Percentiles rank a stretch among this genome's conserved stretches.
Conservation (phyloP, 495 filamentous ascomycete genomes). For the Xylaria cubensis region DNA sequence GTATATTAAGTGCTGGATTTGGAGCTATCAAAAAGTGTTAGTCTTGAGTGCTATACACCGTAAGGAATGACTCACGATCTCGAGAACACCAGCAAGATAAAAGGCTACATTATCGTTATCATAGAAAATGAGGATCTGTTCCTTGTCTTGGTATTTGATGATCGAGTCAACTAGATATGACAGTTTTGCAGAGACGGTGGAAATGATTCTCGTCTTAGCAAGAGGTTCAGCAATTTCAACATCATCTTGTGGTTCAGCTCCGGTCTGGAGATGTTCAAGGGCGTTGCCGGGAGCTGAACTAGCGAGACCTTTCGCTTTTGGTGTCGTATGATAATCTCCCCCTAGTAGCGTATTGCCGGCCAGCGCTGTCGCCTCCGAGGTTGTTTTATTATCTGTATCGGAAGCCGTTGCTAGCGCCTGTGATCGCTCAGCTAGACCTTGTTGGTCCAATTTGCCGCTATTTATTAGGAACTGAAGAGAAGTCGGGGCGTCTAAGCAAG, state of each 20-base stretch:
- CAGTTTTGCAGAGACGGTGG: conserved; percentile 85
- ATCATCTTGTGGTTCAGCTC: conserved; percentile 17
- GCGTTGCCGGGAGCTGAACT: neutral
- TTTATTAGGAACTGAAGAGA: conserved; percentile 46
- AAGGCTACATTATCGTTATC: conserved; percentile 84
- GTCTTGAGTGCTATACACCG: neutral
- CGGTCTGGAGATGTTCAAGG: neutral
- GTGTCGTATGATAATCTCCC: conserved; percentile 37
- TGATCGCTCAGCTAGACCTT: conserved; percentile 42
- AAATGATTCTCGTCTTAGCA: conserved; percentile 67
- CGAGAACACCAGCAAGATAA: conserved; percentile 82
- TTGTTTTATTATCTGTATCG: conserved; percentile 21
- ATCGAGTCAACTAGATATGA: conserved; percentile 83
- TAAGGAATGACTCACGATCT: conserved; percentile 55
- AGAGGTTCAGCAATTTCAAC: conserved; percentile 56
- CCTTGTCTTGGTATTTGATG: conserved; percentile 65
- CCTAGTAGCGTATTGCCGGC: conserved; percentile 50
- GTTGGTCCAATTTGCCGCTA: conserved; percentile 44
- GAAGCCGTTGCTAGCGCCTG: conserved; percentile 35
- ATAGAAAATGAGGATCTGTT: conserved; percentile 94
- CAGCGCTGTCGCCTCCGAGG: conserved; percentile 31
- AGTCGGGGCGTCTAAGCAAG: conserved; percentile 44
- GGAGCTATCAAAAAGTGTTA: conserved; percentile 50
- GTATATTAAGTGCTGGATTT: conserved; percentile 84
- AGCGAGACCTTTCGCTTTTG: conserved; percentile 32